Evolutionary conservation across 2,329 filamentous ascomycete genomes (phyloP).

Genomic region (Trichoderma atrobrunneum): DNA sequence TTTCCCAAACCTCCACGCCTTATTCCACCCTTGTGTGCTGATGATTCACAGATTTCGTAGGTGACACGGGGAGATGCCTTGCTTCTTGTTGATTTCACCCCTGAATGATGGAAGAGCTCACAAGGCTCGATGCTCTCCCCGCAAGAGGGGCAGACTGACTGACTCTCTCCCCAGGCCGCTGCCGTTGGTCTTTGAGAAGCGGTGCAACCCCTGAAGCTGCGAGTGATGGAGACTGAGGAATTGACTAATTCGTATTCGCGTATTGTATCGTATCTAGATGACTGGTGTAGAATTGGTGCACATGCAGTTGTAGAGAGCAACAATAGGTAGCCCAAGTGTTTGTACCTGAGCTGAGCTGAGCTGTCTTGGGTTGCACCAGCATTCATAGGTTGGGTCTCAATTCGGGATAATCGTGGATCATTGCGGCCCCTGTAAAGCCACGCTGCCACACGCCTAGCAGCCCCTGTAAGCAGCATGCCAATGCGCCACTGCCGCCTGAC

Average conservation of each 20-base stretch:
- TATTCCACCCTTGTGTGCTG: not conserved
- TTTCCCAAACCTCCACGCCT: not conserved
- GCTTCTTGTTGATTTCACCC: not conserved
- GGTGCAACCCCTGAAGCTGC: not conserved
- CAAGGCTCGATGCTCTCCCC: not conserved
- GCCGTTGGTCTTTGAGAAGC: not conserved
- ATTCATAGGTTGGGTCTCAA: constrained; percentile 1
- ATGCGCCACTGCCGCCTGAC: constrained; percentile 19
- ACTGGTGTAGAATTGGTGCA: not conserved
- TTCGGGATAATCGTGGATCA: not conserved
- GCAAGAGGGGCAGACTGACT: too few species aligned
- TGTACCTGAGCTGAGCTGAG: not conserved
- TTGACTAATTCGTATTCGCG: not conserved
- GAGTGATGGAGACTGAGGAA: not conserved
- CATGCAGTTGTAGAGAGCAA: not conserved
- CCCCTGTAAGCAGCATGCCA: constrained; percentile 12
- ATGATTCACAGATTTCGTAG: not conserved
- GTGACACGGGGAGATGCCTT: not conserved
- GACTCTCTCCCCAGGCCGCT: not conserved
- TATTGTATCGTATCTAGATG: not conserved
- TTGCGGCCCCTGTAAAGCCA: constrained; percentile 8
- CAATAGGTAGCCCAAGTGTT: not conserved
- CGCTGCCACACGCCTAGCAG: not conserved
- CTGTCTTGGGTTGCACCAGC: not conserved
- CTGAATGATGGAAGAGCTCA: not conserved